Evolutionary conservation across 768 basidiomycete genomes (phyloP).

Genomic region (Leccinum rimulosum): DNA sequence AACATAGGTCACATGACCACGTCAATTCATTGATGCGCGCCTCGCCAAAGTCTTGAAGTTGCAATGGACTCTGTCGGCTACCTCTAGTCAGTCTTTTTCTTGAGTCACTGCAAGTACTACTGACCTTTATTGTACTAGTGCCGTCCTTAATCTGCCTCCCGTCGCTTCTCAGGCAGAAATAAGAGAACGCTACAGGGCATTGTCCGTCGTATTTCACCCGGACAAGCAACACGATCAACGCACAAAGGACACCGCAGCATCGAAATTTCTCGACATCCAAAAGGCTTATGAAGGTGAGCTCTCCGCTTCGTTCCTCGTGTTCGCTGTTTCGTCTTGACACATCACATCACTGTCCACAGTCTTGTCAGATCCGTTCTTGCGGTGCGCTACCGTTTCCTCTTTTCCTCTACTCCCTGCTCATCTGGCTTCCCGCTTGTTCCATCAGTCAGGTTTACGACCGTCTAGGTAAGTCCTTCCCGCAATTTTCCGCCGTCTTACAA

Average conservation of each 20-base stretch:
- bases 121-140: conserved; percentile 27
- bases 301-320: background rate
- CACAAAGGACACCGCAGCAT: conserved; percentile 56
- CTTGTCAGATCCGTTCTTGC: conserved; percentile 67
- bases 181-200: conserved; percentile 64
- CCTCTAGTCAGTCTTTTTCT: conserved; percentile 28
- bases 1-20: conserved; percentile 22
- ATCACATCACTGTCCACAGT: conserved; percentile 37
- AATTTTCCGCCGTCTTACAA: conserved; percentile 12
- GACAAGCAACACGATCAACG: conserved; percentile 71
- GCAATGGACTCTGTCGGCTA: conserved; percentile 14
- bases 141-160: conserved; percentile 68
- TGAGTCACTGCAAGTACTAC: background rate
- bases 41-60: background rate
- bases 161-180: conserved; percentile 68
- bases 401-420: conserved; percentile 6
- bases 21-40: background rate
- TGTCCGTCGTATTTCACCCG: conserved; percentile 82
- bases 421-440: conserved; percentile 7
- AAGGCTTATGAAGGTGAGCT: conserved; percentile 75
- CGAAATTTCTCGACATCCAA: conserved; percentile 72
- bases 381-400: conserved; percentile 39
- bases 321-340: background rate
- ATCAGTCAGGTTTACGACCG: conserved; percentile 71
- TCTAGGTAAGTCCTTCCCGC: conserved; percentile 46